A percentile compares a stretch with the other conserved stretches of the same genome.
These are phyloP conservation scores for Tylopilus cervinicoccineus DNA, from an alignment of 768 basidiomycete genomes.

Conservation along the genomic window DNA sequence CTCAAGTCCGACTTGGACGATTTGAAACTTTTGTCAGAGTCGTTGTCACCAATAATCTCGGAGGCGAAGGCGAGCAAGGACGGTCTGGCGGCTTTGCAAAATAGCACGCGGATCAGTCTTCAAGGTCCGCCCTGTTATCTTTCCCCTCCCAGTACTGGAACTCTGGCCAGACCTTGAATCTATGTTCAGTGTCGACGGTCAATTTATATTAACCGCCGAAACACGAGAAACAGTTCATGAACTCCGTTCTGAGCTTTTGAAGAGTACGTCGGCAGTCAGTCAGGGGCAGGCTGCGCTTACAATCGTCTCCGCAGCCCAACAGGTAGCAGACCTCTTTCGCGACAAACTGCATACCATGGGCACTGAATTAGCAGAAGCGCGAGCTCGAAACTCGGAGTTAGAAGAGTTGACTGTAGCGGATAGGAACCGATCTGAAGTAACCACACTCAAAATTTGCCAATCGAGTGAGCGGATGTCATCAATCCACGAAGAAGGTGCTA, in stretches of 20 bases:
- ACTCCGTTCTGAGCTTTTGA: slow-evolving; percentile 33
- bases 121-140: slow-evolving; percentile 21
- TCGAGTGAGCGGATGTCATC: slow-evolving; percentile 16
- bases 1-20: slow-evolving; percentile 30
- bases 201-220: slow-evolving; percentile 22
- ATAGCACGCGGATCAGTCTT: slow-evolving; percentile 17
- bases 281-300: not conserved
- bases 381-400: slow-evolving; percentile 35
- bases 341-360: slow-evolving; percentile 42
- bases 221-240: slow-evolving; percentile 31
- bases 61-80: slow-evolving; percentile 26
- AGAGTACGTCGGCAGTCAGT: slow-evolving; percentile 23
- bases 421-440: slow-evolving; percentile 19
- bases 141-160: not conserved
- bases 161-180: slow-evolving; percentile 25
- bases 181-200: slow-evolving; percentile 26
- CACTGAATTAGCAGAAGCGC: slow-evolving; percentile 41
- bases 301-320: slow-evolving; percentile 35
- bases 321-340: slow-evolving; percentile 46
- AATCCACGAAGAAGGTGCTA: slow-evolving; percentile 7
- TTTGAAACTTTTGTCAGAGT: slow-evolving; percentile 23
- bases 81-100: slow-evolving; percentile 23
- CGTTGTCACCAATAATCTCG: slow-evolving; percentile 18
- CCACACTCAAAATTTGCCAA: slow-evolving; percentile 21
- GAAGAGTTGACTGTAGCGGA: slow-evolving; percentile 27